Base-by-base conservation (phyloP, 305 asterid species). In the Ilex paraguariensis region DNA sequence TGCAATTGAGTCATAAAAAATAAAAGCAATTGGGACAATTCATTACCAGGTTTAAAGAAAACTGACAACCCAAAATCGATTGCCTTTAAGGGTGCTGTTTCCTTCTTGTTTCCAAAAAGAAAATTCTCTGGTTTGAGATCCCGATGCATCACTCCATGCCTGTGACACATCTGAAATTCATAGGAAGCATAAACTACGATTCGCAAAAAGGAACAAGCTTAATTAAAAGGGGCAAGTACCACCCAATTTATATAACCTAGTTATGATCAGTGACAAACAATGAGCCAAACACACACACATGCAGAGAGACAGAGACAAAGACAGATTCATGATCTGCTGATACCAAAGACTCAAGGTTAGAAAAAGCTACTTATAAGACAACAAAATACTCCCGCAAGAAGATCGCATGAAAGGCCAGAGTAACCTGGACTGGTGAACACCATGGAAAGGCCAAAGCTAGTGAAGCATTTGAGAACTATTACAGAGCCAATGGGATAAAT, bases 121-220 rank as follows among this genome's bases (percentile, higher is more conserved):
- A 84, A 84, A 54, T 84, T 81, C 62, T 84, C 90, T 1, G 90
- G 90, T 59, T 83, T 83, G 75, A 83, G 90, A 76, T 83, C 90
- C 54, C 87, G 90, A 68, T 84, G 90, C 77, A 84, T 79, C 59
- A 84, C 90, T 39, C 90, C 90, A 54, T 84, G 73, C 42, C 60
- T 77, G 60, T 84, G 91, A 71, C 91, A 84, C 79, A 72, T 72
- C 86, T 80, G 70, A 63, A 72, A 45, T 52, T 59, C 53, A 68
- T 65, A 55, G 32, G 53, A 32, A 36, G 36, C 50, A 49, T 39
- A 68, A 28, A 0, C 42, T 36, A 5, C 6, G 42, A 36, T 8
- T 36, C 9, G 1, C 42, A 54, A 57, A 6, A 59, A 73, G 16
- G 53, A 64, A 45, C 16, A 30, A 63, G 54, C 54, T 64, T 28